phyloP scores from a whole-genome alignment of 2,329 filamentous ascomycete genomes.

The Talaromyces sp. region DNA sequence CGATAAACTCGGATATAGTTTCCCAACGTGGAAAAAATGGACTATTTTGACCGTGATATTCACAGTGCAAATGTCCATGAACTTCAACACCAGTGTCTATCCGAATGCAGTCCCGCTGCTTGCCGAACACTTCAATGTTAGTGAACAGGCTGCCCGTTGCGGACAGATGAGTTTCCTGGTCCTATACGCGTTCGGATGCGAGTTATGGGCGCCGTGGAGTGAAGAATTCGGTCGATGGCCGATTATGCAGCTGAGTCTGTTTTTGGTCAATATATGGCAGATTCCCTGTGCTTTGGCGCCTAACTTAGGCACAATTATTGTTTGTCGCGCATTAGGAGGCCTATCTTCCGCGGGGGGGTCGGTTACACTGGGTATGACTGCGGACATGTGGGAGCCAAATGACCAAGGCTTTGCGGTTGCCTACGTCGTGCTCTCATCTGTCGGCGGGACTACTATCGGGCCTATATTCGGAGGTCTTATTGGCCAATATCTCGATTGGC shows the following conservation, averaged over 20 bases:
- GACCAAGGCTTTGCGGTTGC: constrained; percentile 59
- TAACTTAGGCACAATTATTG: constrained; percentile 65
- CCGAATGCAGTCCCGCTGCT: background rate
- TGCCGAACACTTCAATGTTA: constrained; percentile 62
- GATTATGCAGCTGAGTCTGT: constrained; percentile 66
- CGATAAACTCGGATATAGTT: background rate
- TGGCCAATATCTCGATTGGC: constrained; percentile 48
- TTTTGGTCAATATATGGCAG: constrained; percentile 74
- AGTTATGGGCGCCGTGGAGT: constrained; percentile 82
- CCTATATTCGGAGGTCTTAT: constrained; percentile 55
- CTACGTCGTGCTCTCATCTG: constrained; percentile 57
- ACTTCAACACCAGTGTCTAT: background rate
- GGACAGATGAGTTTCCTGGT: constrained; percentile 75
- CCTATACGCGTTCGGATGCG: constrained; percentile 77
- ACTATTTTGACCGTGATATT: background rate
- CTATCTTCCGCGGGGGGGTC: constrained; percentile 62
- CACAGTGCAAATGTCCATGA: background rate
- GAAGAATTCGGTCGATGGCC: constrained; percentile 76
- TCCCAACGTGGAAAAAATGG: background rate
- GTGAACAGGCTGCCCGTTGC: constrained; percentile 61
- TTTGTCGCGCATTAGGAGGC: constrained; percentile 63
- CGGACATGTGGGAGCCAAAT: constrained; percentile 58
- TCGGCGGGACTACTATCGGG: constrained; percentile 47
- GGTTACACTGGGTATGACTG: constrained; percentile 62
- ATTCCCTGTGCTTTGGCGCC: constrained; percentile 66